These are phyloP conservation scores for Nemania abortiva DNA, from an alignment of 2,329 filamentous ascomycete genomes.

Conservation along the genomic window DNA sequence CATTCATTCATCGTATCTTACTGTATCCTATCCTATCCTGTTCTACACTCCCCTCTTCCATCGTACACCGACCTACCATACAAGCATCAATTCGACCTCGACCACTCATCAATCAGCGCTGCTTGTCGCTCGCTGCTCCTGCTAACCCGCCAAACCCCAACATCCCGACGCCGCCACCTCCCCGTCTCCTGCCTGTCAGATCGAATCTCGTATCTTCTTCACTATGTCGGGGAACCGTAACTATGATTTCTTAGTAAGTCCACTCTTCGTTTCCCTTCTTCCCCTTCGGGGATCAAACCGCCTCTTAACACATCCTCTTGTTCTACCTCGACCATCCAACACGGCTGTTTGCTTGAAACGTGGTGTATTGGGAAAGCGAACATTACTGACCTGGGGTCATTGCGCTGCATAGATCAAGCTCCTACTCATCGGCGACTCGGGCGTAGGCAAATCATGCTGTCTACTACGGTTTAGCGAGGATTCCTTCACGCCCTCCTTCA, in stretches of 20 bases:
- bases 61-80: background rate
- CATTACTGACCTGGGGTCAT: constrained; percentile 36
- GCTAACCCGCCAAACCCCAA: constrained; percentile 9
- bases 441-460: constrained; percentile 97
- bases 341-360: background rate
- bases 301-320: constrained; percentile 1
- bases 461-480: constrained; percentile 96
- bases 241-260: constrained; percentile 95
- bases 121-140: constrained; percentile 29
- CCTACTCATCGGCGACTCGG: constrained; percentile 94
- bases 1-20: constrained; percentile 23
- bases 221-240: constrained; percentile 97
- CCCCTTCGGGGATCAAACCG: constrained; percentile 18
- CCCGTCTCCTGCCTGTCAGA: constrained; percentile 17
- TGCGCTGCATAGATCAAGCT: constrained; percentile 82
- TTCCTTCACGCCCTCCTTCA: constrained; percentile 97
- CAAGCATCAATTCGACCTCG: constrained; percentile 18
- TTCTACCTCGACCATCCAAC: background rate
- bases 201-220: constrained; percentile 41
- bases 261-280: constrained; percentile 2
- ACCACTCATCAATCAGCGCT: constrained; percentile 23
- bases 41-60: constrained; percentile 9
- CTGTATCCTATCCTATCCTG: constrained; percentile 14
- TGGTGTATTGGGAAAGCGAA: background rate
- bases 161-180: constrained; percentile 21